phyloP scores from a whole-genome alignment of 1,139 yeast genomes.

The Yamadazyma aaseri region DNA sequence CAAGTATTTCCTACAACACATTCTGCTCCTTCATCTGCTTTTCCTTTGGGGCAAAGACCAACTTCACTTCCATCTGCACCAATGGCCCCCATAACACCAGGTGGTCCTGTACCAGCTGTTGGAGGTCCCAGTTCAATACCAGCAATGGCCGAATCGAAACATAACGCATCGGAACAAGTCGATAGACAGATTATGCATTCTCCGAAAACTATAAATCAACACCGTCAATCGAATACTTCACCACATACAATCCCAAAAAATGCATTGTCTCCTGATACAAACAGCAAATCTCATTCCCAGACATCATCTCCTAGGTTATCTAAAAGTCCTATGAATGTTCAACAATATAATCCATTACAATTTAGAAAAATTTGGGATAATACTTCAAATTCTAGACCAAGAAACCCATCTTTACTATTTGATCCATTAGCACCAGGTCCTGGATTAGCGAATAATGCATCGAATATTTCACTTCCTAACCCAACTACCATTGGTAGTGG shows the following conservation, averaged over 20 bases:
- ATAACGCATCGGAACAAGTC: too few relatives aligned
- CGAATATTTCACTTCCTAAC: background rate
- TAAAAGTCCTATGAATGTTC: conserved; percentile 11
- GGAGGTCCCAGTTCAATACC: too few relatives aligned
- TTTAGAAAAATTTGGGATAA: conserved; percentile 43
- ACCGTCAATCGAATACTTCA: conserved; percentile 11
- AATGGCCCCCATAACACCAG: too few relatives aligned
- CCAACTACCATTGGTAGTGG: background rate
- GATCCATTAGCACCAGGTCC: conserved; percentile 39
- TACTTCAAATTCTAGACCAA: conserved; percentile 18
- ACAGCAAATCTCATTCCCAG: background rate
- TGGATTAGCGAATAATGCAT: background rate
- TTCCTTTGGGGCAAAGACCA: too few relatives aligned
- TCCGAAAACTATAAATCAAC: conserved; percentile 2
- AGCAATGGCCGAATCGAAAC: too few relatives aligned
- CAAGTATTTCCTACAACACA: too few relatives aligned
- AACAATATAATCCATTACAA: conserved; percentile 32
- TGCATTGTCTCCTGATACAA: conserved; percentile 1
- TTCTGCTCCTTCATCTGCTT: too few relatives aligned
- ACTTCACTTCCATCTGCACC: too few relatives aligned
- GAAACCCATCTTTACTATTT: conserved; percentile 36
- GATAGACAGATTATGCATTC: too few relatives aligned
- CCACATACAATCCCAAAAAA: conserved; percentile 9
- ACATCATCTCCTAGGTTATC: conserved; percentile 1
- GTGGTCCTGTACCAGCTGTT: too few relatives aligned